Evolutionary conservation across 164 flowering plant species (phyloP).

Genomic region (Magnolia sinica): DNA sequence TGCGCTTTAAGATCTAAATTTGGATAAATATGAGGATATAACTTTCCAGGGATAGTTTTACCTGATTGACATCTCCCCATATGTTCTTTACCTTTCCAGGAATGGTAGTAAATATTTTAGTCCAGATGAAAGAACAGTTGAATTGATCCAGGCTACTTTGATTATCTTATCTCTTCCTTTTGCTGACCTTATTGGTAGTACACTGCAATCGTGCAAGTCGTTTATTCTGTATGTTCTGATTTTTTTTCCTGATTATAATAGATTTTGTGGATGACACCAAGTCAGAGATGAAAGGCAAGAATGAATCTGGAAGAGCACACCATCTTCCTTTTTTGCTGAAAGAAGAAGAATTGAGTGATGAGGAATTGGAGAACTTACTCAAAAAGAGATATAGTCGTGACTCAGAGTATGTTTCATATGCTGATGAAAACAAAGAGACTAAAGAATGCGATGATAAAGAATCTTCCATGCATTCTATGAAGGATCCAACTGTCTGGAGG

Average conservation of each 20-base stretch:
- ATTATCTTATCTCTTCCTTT: neutral
- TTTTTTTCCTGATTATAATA: slow-evolving; percentile 18
- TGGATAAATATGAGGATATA: no score
- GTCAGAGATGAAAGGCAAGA: slow-evolving; percentile 22
- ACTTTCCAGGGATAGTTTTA: no score
- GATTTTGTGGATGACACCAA: slow-evolving; percentile 42
- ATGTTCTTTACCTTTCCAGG: no score
- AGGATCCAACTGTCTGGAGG: slow-evolving; percentile 70
- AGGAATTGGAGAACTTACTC: slow-evolving; percentile 60
- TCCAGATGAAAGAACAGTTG: neutral
- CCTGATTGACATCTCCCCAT: no score
- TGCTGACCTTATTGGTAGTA: neutral
- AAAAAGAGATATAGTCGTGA: slow-evolving; percentile 53
- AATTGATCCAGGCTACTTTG: neutral
- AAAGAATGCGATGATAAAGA: slow-evolving; percentile 27
- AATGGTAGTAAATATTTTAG: no score
- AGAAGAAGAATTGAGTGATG: slow-evolving; percentile 69
- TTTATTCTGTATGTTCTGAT: neutral
- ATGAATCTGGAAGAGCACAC: slow-evolving; percentile 30
- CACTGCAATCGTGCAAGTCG: neutral
- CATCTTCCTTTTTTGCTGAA: slow-evolving; percentile 51
- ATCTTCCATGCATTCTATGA: slow-evolving; percentile 24
- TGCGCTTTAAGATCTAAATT: no score
- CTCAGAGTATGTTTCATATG: slow-evolving; percentile 43
- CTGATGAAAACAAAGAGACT: slow-evolving; percentile 45